Evolutionary conservation across 225 moss, liverwort and hornwort species (phyloP), one percentile per base, ranked within the genome.

Genomic region (Physcomitrellopsis africana): DNA sequence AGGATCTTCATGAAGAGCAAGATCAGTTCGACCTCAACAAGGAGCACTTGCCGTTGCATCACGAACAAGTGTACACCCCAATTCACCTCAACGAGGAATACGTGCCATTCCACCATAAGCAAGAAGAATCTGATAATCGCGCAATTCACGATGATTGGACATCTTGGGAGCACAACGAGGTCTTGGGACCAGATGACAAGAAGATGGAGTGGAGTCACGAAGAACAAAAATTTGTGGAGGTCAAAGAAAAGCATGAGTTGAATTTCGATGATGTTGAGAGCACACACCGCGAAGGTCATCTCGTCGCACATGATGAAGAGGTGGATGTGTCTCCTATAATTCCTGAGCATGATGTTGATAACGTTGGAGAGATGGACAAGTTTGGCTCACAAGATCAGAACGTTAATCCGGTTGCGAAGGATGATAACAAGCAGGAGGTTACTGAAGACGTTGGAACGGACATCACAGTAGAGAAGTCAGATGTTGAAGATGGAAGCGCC

Each of bases 121-220:
- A 73, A 52, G 52, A 42, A 13, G 37, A 22, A 16, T 51, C 52
- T 42, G 49, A 15, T 3, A 13, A 20, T 15, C 32, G 51, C 16
- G 51, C 20, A 52, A 1, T 52, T 63, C 62, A 63, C 6, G 69
- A 77, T 42, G 69, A 69, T 60, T 77, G 77, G 77, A 32, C 43
- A 24, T 41, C 63, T 42, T 70, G 70, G 80, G 76, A 72, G 27
- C 64, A 65, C 56, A 76, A 81, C 13, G 80, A 81, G 76, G 75
- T 63, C 16, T 69, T 64, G 69, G 68, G 65, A 49, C 76, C 63
- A 42, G 55, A 79, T 60, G 75, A 81, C 48, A 65, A 37, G 71
- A 55, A 71, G 58, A 69, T 51, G 46, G 41, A 54, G 51, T 81
- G 71, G 78, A 66, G 23, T 65, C 57, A 61, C 5, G 42, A 1